Evolutionary conservation across 208 protist species (phyloP), one percentile per base, ranked within the genome.

Genomic region (Leptomonas pyrrhocoris): DNA sequence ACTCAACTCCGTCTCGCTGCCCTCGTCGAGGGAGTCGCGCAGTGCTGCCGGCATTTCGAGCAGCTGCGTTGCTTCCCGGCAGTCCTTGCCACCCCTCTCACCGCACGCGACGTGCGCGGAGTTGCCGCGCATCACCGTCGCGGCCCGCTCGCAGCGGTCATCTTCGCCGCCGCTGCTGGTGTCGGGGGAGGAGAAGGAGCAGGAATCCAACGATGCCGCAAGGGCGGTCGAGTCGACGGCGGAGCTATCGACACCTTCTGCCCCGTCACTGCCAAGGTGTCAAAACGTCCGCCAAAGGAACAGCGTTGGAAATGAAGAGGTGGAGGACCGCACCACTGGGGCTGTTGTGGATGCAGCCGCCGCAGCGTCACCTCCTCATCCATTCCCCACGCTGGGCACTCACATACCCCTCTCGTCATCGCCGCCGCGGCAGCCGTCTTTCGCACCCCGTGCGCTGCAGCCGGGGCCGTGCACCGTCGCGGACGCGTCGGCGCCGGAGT

Each of bases 321-420:
- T 38, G 34, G 9, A 38, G 34, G 34, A 12, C 7, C 34, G 9
- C 43, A 48, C 16, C 43, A 19, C 43, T n/a, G 43, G 7, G 4
- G 18, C 43, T 15, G 16, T 12, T 15, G 43, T 12, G 5, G 16
- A 5, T n/a, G 43, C 43, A 19, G 43, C 43, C 2, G 43, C 43
- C 2, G 9, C 6, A 6, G 5, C 23, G 8, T 15, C 9, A 42
- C 30, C 31, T 18, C 36, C 15, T 23, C 11, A 15, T 38, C 21
- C 59, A 8, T 18, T 30, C 16, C 19, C 15, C 27, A 25, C 42
- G 46, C 3, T 18, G 30, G 8, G 49, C 13, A 43, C 40, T 12
- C 2, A 55, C 46, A 40, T 65, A 2, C 59, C 59, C 30, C 27
- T 53, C n/a, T 53, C 59, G 6, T 40, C 27, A 43, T 65, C 59